Base-by-base conservation (phyloP, 805 yeast species). In the Starmerella sirachaensis region DNA sequence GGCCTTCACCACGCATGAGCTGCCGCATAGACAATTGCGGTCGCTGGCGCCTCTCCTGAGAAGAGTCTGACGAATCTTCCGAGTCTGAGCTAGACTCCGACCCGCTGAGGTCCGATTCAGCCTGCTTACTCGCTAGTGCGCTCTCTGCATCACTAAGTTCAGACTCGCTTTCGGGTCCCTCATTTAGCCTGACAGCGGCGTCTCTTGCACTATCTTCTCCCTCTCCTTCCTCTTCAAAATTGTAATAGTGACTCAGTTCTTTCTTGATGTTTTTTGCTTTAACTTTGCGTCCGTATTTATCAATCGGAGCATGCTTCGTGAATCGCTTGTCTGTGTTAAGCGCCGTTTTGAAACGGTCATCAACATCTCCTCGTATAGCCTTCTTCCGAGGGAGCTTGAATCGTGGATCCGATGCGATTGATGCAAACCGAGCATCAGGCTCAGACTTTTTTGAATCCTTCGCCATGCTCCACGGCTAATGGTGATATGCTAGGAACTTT, bases 401-500 rank as follows among this genome's bases (percentile, higher is more conserved):
- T 46, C 94, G 68, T 4, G 97, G 97, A 59, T 91, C 98, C 47
- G 69, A 72, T 50, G 78, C 83, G 6, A 88, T 78, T 7, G 75
- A 65, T 7, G 79, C 61, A 58, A 88, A 88, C 56, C 97, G 72
- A n/a, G n/a, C n/a, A n/a, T n/a, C n/a, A n/a, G n/a, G n/a, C n/a
- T n/a, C n/a, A n/a, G n/a, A n/a, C n/a, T n/a, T n/a, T n/a, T n/a
- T n/a, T n/a, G n/a, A n/a, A n/a, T n/a, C n/a, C n/a, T n/a, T n/a
- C n/a, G n/a, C n/a, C n/a, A n/a, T n/a, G n/a, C n/a, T n/a, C n/a
- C n/a, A n/a, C n/a, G n/a, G n/a, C n/a, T n/a, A n/a, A 19, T 29
- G 17, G 27, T 20, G 18, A 5, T 16, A 6, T 17, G 23, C 14
- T 18, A 29, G 5, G 12, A 10, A 9, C 19, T 25, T 9, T 12